These are phyloP conservation scores for Coemansia reversa DNA, from an alignment of 192 early-diverging fungal genomes.

Conservation along the genomic window DNA sequence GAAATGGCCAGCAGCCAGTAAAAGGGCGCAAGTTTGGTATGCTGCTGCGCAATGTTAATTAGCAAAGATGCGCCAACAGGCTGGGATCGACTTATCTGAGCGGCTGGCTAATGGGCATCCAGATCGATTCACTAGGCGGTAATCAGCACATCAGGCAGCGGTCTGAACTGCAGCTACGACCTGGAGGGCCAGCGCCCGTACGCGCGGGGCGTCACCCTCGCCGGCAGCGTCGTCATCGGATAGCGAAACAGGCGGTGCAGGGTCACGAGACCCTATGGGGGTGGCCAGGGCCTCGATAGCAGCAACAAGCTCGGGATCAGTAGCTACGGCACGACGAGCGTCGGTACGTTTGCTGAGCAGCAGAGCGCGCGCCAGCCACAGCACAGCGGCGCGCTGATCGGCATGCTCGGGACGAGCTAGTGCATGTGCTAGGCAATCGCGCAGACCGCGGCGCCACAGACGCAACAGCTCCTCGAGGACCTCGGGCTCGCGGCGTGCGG, in stretches of 20 bases:
- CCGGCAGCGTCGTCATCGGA: constrained; percentile 5
- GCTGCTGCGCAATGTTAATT: too few species aligned
- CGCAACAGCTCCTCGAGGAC: constrained; percentile 39
- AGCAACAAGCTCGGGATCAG: constrained; percentile 24
- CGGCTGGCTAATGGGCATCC: too few species aligned
- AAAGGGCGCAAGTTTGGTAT: too few species aligned
- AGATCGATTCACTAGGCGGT: too few species aligned
- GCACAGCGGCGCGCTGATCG: constrained; percentile 25
- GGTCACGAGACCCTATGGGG: background rate
- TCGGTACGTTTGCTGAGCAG: constrained; percentile 19
- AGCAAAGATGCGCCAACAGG: too few species aligned
- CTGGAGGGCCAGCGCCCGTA: constrained; percentile 26
- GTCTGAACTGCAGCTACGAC: constrained; percentile 14
- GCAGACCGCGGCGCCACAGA: constrained; percentile 33
- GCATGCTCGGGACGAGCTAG: constrained; percentile 22
- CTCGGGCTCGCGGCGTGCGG: constrained; percentile 13
- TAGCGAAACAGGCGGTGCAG: background rate
- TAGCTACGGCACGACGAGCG: constrained; percentile 13
- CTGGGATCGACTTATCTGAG: too few species aligned
- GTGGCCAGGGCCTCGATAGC: constrained; percentile 26
- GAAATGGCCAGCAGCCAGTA: too few species aligned
- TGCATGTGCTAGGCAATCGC: constrained; percentile 12
- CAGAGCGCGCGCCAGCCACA: constrained; percentile 37
- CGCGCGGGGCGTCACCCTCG: constrained; percentile 12
- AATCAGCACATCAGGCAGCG: background rate